A percentile compares a stretch with the other conserved stretches of the same genome.
Conservation (phyloP, 805 yeast genomes). For the Lipomyces chichibuensis region DNA sequence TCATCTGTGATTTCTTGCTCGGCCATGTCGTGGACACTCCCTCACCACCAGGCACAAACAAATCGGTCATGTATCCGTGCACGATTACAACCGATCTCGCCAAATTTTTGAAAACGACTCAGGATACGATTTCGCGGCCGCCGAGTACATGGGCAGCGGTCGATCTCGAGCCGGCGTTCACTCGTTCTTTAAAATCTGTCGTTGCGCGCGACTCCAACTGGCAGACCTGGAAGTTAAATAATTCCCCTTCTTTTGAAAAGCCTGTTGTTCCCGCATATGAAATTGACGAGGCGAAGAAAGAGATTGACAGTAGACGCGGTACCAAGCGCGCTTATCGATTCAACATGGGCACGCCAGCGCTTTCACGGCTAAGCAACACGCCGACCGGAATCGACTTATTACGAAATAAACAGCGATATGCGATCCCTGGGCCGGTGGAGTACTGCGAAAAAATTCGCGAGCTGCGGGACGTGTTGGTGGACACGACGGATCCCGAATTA, state of each 20-base stretch:
- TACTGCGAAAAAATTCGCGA: slow-evolving; percentile 26
- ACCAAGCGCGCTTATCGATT: slow-evolving; percentile 39
- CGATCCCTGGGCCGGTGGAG: slow-evolving; percentile 38
- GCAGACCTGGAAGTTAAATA: slow-evolving; percentile 44
- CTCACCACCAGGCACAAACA: slow-evolving; percentile 22
- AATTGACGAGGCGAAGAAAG: slow-evolving; percentile 13
- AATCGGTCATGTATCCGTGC: slow-evolving; percentile 36
- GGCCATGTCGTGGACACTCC: slow-evolving; percentile 4
- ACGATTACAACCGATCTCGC: slow-evolving; percentile 33
- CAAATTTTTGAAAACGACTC: slow-evolving; percentile 28
- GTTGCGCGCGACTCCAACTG: slow-evolving; percentile 40
- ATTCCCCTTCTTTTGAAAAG: slow-evolving; percentile 41
- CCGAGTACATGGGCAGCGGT: slow-evolving; percentile 5
- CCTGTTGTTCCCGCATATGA: slow-evolving; percentile 16
- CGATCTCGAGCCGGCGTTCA: slow-evolving; percentile 33
- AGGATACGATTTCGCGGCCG: slow-evolving; percentile 9
- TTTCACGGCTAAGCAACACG: slow-evolving; percentile 47
- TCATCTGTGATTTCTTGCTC: slow-evolving; percentile 40
- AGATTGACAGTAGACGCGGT: slow-evolving; percentile 25
- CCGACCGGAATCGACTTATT: slow-evolving; percentile 48
- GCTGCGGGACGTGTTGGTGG: slow-evolving; percentile 20
- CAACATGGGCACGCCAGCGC: slow-evolving; percentile 43
- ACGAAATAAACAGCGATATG: slow-evolving; percentile 24
- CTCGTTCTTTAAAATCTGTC: slow-evolving; percentile 31
- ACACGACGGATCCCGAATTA: slow-evolving; percentile 34